Percentiles rank a stretch among this genome's conserved stretches.
Evolutionary conservation across 1,284 basidiomycete genomes (phyloP).

Genomic region (Thecaphora thlaspeos): DNA sequence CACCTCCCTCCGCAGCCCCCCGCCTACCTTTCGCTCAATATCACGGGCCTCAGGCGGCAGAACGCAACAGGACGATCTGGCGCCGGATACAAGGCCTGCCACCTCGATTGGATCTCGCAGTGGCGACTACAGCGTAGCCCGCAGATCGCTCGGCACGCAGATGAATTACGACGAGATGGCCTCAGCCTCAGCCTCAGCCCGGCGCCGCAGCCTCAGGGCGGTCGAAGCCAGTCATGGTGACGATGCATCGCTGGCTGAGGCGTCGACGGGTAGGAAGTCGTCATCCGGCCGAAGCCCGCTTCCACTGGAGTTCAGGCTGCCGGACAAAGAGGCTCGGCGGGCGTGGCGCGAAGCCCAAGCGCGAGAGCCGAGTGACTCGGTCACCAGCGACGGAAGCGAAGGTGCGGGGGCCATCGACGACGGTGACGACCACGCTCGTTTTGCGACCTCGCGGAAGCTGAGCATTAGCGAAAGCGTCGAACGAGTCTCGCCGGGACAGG

Average conservation of each 20-base stretch:
- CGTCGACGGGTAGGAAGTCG: constrained; percentile 6
- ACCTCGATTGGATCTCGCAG: not conserved
- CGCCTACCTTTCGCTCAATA: not conserved
- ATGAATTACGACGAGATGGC: constrained; percentile 1
- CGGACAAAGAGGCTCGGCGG: constrained; percentile 26
- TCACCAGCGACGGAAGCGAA: constrained; percentile 4
- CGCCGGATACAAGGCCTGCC: not conserved
- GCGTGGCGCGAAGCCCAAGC: constrained; percentile 29
- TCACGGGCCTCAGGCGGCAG: constrained; percentile 2
- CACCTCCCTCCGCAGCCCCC: not conserved
- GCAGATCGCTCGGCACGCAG: not conserved
- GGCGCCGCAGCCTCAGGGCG: constrained; percentile 2
- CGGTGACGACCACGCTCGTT: constrained; percentile 6
- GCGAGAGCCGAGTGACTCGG: constrained; percentile 8
- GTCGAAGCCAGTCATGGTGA: constrained; percentile 8
- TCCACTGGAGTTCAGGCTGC: constrained; percentile 34
- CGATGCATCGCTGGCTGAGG: constrained; percentile 14
- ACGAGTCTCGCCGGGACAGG: not conserved
- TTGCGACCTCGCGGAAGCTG: constrained; percentile 11
- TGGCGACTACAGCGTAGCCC: not conserved
- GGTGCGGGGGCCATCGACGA: too few species aligned
- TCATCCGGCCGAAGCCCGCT: constrained; percentile 19
- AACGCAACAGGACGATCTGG: not conserved
- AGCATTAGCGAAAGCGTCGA: not conserved
- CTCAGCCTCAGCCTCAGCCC: constrained; percentile 6